Conservation (phyloP, 2,329 filamentous ascomycete genomes). For the Piedraia hortae region DNA sequence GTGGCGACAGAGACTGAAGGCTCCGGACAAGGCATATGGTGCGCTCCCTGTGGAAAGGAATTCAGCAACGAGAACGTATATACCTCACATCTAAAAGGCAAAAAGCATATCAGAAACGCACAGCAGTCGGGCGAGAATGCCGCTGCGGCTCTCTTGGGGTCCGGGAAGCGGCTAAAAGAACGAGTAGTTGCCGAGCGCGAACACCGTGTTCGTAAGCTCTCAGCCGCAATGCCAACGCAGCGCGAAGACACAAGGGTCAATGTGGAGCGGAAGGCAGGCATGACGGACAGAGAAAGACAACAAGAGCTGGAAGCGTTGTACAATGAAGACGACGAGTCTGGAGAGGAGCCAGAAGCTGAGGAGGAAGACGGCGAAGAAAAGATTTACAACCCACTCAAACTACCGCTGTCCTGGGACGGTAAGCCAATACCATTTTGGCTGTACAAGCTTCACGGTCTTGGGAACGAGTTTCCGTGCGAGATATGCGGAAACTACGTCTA, state of each 20-base stretch:
- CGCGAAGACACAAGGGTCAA: slow-evolving; percentile 77
- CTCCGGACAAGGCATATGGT: slow-evolving; percentile 51
- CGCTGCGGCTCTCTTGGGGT: background rate
- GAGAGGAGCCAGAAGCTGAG: slow-evolving; percentile 31
- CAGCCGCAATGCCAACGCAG: slow-evolving; percentile 60
- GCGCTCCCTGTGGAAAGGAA: slow-evolving; percentile 71
- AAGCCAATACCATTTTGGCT: slow-evolving; percentile 98
- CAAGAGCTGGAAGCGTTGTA: slow-evolving; percentile 79
- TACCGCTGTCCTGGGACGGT: slow-evolving; percentile 90
- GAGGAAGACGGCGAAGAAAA: slow-evolving; percentile 43
- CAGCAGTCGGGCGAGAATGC: slow-evolving; percentile 12
- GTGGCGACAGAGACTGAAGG: slow-evolving; percentile 16
- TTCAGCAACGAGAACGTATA: slow-evolving; percentile 93
- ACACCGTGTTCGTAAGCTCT: slow-evolving; percentile 51
- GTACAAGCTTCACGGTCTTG: slow-evolving; percentile 84
- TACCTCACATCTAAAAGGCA: slow-evolving; percentile 62
- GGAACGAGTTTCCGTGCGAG: slow-evolving; percentile 84
- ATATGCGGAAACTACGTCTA: slow-evolving; percentile 98
- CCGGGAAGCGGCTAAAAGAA: slow-evolving; percentile 39
- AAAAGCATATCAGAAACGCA: slow-evolving; percentile 75
- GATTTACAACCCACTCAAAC: slow-evolving; percentile 88
- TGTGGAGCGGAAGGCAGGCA: slow-evolving; percentile 84
- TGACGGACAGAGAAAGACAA: slow-evolving; percentile 88
- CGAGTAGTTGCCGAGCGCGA: slow-evolving; percentile 75
- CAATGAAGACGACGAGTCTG: slow-evolving; percentile 25